These are phyloP conservation scores for Fusarium pseudocircinatum DNA, from an alignment of 2,329 filamentous ascomycete species.

Conservation along the genomic window DNA sequence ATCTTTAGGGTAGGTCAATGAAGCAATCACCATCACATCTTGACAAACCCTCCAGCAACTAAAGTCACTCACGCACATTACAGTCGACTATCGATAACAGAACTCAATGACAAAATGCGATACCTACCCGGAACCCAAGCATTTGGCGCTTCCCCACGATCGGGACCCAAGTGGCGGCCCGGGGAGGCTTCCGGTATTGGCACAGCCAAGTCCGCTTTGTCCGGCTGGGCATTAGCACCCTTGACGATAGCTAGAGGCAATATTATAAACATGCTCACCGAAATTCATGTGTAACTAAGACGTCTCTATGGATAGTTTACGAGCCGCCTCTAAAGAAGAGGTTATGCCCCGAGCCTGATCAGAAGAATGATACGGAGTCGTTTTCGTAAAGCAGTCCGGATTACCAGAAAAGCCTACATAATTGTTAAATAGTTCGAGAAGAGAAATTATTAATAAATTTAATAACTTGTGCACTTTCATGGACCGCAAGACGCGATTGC, in stretches of 20 bases:
- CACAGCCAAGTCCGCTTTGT: neutral
- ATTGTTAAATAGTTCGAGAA: too few relatives aligned
- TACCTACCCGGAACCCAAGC: neutral
- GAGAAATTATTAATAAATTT: too few relatives aligned
- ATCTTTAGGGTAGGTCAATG: neutral
- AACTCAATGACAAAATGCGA: neutral
- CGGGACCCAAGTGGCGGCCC: neutral
- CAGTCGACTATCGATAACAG: neutral
- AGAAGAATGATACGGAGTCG: too few relatives aligned
- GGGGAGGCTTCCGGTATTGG: neutral
- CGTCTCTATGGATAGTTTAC: neutral
- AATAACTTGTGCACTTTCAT: too few relatives aligned
- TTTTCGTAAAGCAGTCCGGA: too few relatives aligned
- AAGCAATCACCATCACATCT: neutral
- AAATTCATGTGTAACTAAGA: too few relatives aligned
- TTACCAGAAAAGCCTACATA: too few relatives aligned
- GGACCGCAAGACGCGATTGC: too few relatives aligned
- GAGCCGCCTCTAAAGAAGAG: too few relatives aligned
- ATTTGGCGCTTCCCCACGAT: neutral
- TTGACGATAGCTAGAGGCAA: neutral
- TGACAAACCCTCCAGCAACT: too few relatives aligned
- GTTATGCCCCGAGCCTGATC: too few relatives aligned
- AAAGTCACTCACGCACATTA: accelerated
- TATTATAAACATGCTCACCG: neutral
- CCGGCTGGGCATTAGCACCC: neutral